Percentiles rank a stretch among this genome's conserved stretches.
Conservation (phyloP, 345 rosid species). For the Eucalyptus virginea region DNA sequence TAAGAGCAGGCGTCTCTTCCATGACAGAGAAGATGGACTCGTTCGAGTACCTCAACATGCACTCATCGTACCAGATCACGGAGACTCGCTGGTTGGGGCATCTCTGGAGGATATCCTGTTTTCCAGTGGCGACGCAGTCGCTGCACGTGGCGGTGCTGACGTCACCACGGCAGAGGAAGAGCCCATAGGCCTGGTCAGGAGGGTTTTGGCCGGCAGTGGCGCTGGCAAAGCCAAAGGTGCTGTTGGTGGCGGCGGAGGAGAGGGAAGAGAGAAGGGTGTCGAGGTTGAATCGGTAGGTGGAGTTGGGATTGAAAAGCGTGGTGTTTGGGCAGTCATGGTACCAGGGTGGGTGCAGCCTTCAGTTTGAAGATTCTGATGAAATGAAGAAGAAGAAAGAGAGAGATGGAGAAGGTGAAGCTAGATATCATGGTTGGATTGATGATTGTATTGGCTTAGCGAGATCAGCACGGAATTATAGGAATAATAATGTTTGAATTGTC, state of each 20-base stretch:
- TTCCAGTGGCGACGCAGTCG: not conserved
- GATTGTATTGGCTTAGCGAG: not conserved
- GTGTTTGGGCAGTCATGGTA: fast-evolving
- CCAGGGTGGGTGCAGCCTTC: fast-evolving
- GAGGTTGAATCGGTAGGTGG: conserved; percentile 14
- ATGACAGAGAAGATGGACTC: not conserved
- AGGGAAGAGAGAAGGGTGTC: conserved; percentile 8
- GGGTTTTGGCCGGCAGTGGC: not conserved
- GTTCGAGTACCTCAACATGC: not conserved
- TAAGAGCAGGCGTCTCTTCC: fast-evolving
- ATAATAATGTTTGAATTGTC: not conserved
- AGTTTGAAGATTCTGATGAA: not conserved
- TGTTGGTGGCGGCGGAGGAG: not conserved
- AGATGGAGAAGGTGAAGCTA: not conserved
- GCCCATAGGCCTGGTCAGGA: not conserved
- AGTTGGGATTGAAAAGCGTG: not conserved
- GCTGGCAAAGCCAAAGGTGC: not conserved
- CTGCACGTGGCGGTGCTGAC: not conserved
- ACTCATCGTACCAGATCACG: fast-evolving
- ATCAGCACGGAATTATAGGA: not conserved
- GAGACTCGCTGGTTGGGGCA: conserved; percentile 6
- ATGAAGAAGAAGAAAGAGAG: not conserved
- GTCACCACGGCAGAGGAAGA: conserved; percentile 15
- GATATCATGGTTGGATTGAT: not conserved
- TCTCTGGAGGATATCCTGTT: not conserved